Evolutionary conservation across 441 rosid genomes (phyloP), one percentile per base, ranked within the genome.

Genomic region (Caryocar brasiliense): DNA sequence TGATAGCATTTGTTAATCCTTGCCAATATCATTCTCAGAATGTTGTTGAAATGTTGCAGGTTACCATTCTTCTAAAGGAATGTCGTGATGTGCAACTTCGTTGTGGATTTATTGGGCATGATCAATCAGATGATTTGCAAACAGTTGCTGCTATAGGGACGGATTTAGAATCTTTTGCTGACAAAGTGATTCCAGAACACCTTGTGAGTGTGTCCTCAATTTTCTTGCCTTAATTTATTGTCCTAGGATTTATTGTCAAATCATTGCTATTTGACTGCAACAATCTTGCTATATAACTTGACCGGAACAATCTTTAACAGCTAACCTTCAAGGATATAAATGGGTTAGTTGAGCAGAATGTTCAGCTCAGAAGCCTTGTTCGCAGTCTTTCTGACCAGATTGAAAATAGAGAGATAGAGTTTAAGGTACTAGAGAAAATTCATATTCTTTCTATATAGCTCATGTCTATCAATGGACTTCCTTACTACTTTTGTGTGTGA

Each of bases 331-430:
- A 77, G 78, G 96, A 93, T 61, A 88, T 93, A 73, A 86, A 78
- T 66, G 97, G 95, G 64, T 71, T 93, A 58, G 95, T 93, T 59
- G 99, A 86, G 81, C 97, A 84, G 77, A 93, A 93, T 76, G 96
- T 81, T 47, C 83, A 86, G 62, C 92, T 93, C 59, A 78, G 97
- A 67, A 89, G 73, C 63, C 93, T 93, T 60, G 93, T 82, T 13
- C 93, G 90, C 29, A 72, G 73, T 75, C 92, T 88, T 62, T 80
- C 96, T 47, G 79, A 81, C 46, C 95, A 86, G 76, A 78, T 86
- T 50, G 86, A 75, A 54, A 72, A 59, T 54, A 77, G 71, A 60
- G 96, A 93, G 75, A 51, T 26, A 68, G 93, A 82, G 52, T 73
- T 82, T 61, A 88, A 89, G 99, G 99, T 93, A 70, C 32, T 35